Evolutionary conservation across 116 monocot species (phyloP), one percentile per base, ranked within the genome.

Genomic region (Papilionanthe hybrid): DNA sequence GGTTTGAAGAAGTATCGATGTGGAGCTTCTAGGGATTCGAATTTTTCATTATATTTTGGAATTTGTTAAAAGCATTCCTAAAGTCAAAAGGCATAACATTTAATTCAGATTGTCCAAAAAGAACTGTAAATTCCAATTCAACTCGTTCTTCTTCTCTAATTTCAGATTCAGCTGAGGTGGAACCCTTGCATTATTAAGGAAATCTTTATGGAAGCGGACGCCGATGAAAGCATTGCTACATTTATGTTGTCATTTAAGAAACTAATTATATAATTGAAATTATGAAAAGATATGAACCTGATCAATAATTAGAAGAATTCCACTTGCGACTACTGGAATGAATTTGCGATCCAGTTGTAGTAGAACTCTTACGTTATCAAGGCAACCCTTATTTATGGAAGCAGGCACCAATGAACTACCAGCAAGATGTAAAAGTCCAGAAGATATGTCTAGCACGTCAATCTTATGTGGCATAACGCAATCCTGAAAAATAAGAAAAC

Each of bases 261-360:
- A 45, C 5, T 28, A 67, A 28, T 1, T 67, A 23, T 25, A 67
- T 67, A 29, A 28, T 47, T 53, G 72, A 83, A 27, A 66, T 50
- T 47, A 72, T 43, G 68, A 2, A 10, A 43, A 78, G 69, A 80
- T 55, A 41, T 55, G 71, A 57, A 94, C 97, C 97, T 98, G 97
- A 82, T 98, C 97, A 60, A 98, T 72, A 82, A 91, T 81, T 69
- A 88, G 60, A 42, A 98, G 88, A 15, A 76, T 81, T 71, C 85
- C 89, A 66, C 84, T 77, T 71, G 94, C 94, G 63, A 94, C 80
- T 56, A 93, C 89, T 27, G 93, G 97, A 85, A 98, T 98, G 77
- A 92, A 94, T 83, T 98, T 98, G 82, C 67, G 87, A 86, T 98
- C 97, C 79, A 98, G 42, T 76, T 98, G 97, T 48, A 80, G 82